Evolutionary conservation across 2,329 filamentous ascomycete species (phyloP), one percentile per base, ranked within the genome.

Genomic region (Paradendryphiella salina): DNA sequence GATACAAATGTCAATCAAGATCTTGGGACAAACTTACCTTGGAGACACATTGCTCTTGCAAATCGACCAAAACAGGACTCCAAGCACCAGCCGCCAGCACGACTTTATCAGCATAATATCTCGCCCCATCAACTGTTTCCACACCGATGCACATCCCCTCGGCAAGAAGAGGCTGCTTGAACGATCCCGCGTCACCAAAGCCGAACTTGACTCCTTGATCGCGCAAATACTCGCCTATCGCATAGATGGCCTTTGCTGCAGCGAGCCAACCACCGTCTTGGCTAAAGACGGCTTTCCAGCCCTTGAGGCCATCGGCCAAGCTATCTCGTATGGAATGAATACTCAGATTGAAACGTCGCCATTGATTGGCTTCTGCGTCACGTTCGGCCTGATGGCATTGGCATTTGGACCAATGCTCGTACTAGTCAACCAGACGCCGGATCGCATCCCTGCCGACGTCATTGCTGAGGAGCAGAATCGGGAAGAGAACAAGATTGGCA

Each of bases 211-310:
- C 76, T 0, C 76, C 75, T 34, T 71, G 60, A 0, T 65, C 56
- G 45, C 65, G 66, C 10, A 77, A 60, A 11, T 70, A 67, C 21
- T 72, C 61, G 9, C 77, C 76, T 14, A 79, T 76, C 1, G 76
- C 75, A 44, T 77, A 73, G 61, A 78, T 78, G 14, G 76, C 77
- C 57, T 78, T 77, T 5, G 72, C 75, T 15, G 77, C 77, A 17
- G 77, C 76, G 13, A 79, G 65, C 77, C 77, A 79, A 37, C 77
- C 77, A 18, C 77, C 77, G 44, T 79, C 75, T 3, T 61, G 42
- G 46, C 72, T 75, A 42, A 66, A 77, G 14, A 79, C 64, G 7
- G 72, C 77, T 60, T 78, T 78, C 77, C 77, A 79, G 3, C 76
- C 77, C 62, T 75, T 67, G 55, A 68, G 32, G 64, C 64, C 11